Evolutionary conservation across 331 rosid genomes (phyloP).

Genomic region (Phaseolus coccineus): DNA sequence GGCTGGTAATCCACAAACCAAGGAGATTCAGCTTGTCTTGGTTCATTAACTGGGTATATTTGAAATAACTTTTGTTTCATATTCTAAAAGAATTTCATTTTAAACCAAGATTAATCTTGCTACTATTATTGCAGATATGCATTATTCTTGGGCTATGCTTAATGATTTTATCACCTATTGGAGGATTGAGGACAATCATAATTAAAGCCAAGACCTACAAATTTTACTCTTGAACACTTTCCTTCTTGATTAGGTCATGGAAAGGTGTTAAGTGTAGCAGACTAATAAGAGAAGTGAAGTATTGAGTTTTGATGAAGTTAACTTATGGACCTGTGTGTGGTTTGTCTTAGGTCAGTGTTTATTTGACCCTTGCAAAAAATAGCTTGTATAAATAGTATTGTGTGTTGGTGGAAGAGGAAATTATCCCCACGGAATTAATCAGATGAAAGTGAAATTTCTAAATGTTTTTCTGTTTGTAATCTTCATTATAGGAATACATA

Average conservation of each 20-base stretch:
- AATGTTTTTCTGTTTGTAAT: too few species aligned
- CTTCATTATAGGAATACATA: too few species aligned
- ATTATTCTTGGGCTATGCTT: constrained; percentile 64
- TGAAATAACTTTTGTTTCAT: neutral
- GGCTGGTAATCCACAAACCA: constrained; percentile 82
- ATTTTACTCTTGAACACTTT: constrained; percentile 62
- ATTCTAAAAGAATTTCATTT: neutral
- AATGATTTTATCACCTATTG: constrained; percentile 70
- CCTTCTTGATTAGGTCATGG: neutral
- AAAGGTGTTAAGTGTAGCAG: neutral
- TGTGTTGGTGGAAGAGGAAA: constrained; percentile 5
- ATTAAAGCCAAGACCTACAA: constrained; percentile 60
- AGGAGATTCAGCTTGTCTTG: constrained; percentile 69
- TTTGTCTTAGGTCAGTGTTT: neutral
- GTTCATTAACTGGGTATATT: constrained; percentile 78
- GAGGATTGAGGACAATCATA: constrained; percentile 78
- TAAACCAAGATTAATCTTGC: neutral
- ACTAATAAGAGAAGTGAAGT: neutral
- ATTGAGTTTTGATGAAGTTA: neutral
- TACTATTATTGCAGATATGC: constrained; percentile 65
- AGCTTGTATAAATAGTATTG: neutral
- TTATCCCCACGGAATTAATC: neutral
- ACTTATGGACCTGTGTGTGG: neutral
- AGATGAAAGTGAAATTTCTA: too few species aligned
- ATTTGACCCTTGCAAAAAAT: neutral